Evolutionary conservation across 1,284 basidiomycete species (phyloP).

Genomic region (Pseudozyma flocculosa): DNA sequence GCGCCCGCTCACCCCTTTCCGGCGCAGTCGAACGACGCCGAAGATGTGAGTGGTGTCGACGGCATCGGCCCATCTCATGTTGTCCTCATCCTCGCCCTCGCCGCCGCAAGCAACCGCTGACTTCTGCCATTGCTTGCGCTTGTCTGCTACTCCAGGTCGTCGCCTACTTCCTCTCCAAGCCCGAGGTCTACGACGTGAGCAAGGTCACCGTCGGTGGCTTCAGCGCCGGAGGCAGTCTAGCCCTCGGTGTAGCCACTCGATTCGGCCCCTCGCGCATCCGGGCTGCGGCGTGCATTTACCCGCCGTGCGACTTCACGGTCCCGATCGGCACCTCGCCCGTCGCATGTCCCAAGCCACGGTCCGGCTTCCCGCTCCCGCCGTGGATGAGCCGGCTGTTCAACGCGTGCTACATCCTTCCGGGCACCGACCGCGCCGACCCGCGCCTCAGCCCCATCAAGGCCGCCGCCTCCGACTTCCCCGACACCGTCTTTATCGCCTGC

Average conservation of each 20-base stretch:
- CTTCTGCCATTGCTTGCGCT: too few species aligned
- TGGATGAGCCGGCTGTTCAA: conserved; percentile 35
- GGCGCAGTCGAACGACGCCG: conserved; percentile 30
- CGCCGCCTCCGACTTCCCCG: conserved; percentile 24
- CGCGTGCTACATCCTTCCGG: conserved; percentile 34
- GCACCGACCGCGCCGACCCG: conserved; percentile 22
- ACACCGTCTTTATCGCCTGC: conserved; percentile 25
- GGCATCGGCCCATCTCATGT: neutral
- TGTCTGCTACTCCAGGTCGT: conserved; percentile 8
- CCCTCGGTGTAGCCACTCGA: conserved; percentile 22
- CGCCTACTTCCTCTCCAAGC: conserved; percentile 26
- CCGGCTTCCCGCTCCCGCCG: conserved; percentile 28
- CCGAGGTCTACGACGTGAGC: conserved; percentile 20
- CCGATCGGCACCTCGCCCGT: conserved; percentile 11
- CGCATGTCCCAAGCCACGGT: conserved; percentile 9
- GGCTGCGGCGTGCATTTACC: conserved; percentile 31
- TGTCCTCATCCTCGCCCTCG: neutral
- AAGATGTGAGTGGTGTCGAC: conserved; percentile 12
- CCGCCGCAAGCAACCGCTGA: too few species aligned
- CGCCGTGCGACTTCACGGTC: conserved; percentile 35
- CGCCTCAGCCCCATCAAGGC: conserved; percentile 25
- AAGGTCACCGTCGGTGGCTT: conserved; percentile 45
- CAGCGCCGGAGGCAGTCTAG: conserved; percentile 49
- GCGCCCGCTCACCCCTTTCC: conserved; percentile 52
- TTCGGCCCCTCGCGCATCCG: conserved; percentile 35